Percentiles rank a stretch among this genome's conserved stretches.
These are phyloP conservation scores for Turritis glabra DNA, from an alignment of 345 rosid genomes.

Conservation along the genomic window DNA sequence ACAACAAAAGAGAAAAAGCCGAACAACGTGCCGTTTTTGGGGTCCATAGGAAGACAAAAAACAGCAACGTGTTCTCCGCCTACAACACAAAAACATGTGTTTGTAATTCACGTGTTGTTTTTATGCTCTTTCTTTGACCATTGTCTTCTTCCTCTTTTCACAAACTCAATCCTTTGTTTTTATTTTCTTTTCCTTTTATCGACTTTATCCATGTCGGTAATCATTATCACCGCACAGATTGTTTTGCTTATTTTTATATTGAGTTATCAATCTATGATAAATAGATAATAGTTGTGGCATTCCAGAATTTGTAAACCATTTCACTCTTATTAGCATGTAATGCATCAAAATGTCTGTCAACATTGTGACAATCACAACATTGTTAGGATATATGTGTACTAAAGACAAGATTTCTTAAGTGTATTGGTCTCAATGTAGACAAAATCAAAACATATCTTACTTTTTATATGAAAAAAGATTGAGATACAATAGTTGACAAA, in stretches of 20 bases:
- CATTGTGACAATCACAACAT: background rate
- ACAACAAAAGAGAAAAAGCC: slow-evolving; percentile 11
- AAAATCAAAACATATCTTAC: too few relatives aligned
- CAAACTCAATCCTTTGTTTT: slow-evolving; percentile 25
- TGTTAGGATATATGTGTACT: slow-evolving; percentile 5
- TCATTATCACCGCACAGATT: slow-evolving; percentile 28
- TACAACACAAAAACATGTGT: slow-evolving; percentile 35
- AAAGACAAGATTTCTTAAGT: background rate
- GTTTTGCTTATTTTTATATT: background rate
- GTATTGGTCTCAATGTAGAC: too few relatives aligned
- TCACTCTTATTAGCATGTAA: background rate
- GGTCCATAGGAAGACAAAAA: slow-evolving; percentile 25
- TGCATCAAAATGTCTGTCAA: background rate
- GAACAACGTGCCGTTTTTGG: slow-evolving; percentile 37
- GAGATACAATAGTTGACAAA: too few relatives aligned
- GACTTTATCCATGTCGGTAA: slow-evolving; percentile 25
- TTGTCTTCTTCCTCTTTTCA: slow-evolving; percentile 38
- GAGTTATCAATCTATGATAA: background rate
- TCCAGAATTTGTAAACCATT: background rate
- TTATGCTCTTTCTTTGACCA: slow-evolving; percentile 25
- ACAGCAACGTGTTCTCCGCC: slow-evolving; percentile 33
- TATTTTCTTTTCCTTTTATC: slow-evolving; percentile 15
- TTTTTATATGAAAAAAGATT: too few relatives aligned
- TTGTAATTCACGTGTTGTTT: slow-evolving; percentile 32
- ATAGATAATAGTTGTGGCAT: background rate